Conservation (phyloP, 2,329 filamentous ascomycete genomes). For the Zarea fungicola region DNA sequence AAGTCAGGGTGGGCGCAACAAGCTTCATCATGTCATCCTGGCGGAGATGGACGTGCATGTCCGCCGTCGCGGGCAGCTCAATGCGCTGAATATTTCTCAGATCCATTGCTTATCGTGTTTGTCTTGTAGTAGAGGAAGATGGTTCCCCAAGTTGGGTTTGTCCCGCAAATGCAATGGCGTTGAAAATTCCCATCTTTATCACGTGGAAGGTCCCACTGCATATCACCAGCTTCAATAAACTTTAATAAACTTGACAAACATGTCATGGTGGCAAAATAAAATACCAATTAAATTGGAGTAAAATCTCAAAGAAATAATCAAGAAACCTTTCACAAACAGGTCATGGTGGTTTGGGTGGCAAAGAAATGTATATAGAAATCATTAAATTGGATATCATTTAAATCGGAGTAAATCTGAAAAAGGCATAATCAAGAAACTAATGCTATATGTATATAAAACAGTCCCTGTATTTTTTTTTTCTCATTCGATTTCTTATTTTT, state of each 20-base stretch:
- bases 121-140: not conserved
- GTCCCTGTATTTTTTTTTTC: no score
- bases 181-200: slow-evolving; percentile 8
- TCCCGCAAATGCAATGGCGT: slow-evolving; percentile 2
- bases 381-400: slow-evolving; percentile 7
- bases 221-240: not conserved
- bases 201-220: slow-evolving; percentile 6
- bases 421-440: not conserved
- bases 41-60: slow-evolving; percentile 68
- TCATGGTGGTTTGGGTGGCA: no score
- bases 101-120: slow-evolving; percentile 25
- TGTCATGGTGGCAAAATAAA: no score
- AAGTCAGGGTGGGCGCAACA: slow-evolving; percentile 45
- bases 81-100: slow-evolving; percentile 31
- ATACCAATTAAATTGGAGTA: no score
- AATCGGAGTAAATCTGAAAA: not conserved
- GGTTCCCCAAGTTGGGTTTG: not conserved
- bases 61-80: slow-evolving; percentile 59
- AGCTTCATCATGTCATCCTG: slow-evolving; percentile 60
- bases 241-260: no score
- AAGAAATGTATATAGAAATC: not conserved
- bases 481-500: no score
- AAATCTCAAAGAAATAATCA: no score
- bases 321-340: no score
- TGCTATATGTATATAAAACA: no score